These are phyloP conservation scores for Tolypocladium sp. DNA, from an alignment of 2,329 filamentous ascomycete genomes.

Conservation along the genomic window DNA sequence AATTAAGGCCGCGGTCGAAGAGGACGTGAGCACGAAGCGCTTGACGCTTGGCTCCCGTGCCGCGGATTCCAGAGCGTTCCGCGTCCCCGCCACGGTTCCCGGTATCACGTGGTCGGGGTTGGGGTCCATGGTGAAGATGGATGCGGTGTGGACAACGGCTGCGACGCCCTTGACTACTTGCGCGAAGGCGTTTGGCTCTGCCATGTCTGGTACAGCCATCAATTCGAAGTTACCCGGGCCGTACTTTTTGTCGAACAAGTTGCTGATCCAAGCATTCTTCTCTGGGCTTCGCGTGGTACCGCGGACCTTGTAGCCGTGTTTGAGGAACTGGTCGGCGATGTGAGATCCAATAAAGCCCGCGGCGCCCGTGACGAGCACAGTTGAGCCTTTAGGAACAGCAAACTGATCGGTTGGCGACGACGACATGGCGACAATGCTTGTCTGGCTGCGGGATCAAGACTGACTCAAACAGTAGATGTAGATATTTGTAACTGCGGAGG, in stretches of 20 bases:
- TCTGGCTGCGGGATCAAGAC: too few species aligned
- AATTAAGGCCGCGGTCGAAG: slow-evolving; percentile 13
- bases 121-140: slow-evolving; percentile 19
- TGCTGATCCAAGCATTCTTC: slow-evolving; percentile 21
- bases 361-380: slow-evolving; percentile 34
- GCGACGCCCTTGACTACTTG: slow-evolving; percentile 18
- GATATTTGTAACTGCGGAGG: too few species aligned
- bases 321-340: slow-evolving; percentile 28
- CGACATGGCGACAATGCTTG: too few species aligned
- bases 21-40: slow-evolving; percentile 31
- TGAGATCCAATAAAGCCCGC: slow-evolving; percentile 36
- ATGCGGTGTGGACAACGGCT: slow-evolving; percentile 29
- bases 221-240: slow-evolving; percentile 24
- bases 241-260: slow-evolving; percentile 20
- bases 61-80: slow-evolving; percentile 23
- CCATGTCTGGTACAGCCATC: slow-evolving; percentile 23
- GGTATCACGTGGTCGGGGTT: slow-evolving; percentile 32
- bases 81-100: slow-evolving; percentile 15
- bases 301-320: slow-evolving; percentile 30
- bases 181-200: slow-evolving; percentile 12
- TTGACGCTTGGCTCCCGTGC: slow-evolving; percentile 22
- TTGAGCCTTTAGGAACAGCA: slow-evolving; percentile 16
- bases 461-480: too few species aligned
- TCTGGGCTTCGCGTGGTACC: slow-evolving; percentile 28
- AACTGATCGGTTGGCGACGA: background rate